Evolutionary conservation across 257 asterid species (phyloP).

Genomic region (Hygrophila difformis): DNA sequence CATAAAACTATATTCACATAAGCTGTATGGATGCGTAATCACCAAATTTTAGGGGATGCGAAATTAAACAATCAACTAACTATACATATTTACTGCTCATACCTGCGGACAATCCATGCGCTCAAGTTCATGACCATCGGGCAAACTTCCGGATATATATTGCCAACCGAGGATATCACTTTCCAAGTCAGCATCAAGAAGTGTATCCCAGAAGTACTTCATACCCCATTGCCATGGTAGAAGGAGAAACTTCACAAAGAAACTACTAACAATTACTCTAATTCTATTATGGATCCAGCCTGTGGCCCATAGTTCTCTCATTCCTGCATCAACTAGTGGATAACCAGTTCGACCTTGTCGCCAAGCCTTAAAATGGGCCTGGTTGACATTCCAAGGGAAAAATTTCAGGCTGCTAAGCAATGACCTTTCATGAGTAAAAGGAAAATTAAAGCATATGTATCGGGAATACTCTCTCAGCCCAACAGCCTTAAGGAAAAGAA

Average conservation of each 20-base stretch:
- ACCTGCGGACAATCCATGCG: constrained; percentile 95
- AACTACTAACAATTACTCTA: constrained; percentile 74
- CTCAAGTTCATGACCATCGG: constrained; percentile 88
- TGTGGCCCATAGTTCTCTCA: constrained; percentile 96
- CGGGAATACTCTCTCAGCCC: constrained; percentile 90
- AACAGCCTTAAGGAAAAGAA: constrained; percentile 48
- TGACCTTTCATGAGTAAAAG: constrained; percentile 71
- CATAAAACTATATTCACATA: no score
- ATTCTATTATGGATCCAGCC: constrained; percentile 92
- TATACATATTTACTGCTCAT: no score
- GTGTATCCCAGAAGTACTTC: constrained; percentile 96
- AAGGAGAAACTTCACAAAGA: constrained; percentile 75
- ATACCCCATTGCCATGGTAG: constrained; percentile 98
- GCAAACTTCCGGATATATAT: constrained; percentile 83
- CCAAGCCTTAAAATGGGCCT: constrained; percentile 73
- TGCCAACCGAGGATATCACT: constrained; percentile 93
- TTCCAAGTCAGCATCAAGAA: constrained; percentile 89
- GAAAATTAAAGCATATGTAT: constrained; percentile 85
- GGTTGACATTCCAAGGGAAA: constrained; percentile 79
- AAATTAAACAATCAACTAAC: no score
- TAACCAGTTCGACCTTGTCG: constrained; percentile 91
- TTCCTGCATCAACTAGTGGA: constrained; percentile 90
- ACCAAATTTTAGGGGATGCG: no score
- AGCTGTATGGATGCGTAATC: no score
- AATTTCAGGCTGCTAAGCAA: constrained; percentile 42